Evolutionary conservation across 192 early-diverging fungal genomes (phyloP), one percentile per base, ranked within the genome.

Genomic region (Coemansia sp.): DNA sequence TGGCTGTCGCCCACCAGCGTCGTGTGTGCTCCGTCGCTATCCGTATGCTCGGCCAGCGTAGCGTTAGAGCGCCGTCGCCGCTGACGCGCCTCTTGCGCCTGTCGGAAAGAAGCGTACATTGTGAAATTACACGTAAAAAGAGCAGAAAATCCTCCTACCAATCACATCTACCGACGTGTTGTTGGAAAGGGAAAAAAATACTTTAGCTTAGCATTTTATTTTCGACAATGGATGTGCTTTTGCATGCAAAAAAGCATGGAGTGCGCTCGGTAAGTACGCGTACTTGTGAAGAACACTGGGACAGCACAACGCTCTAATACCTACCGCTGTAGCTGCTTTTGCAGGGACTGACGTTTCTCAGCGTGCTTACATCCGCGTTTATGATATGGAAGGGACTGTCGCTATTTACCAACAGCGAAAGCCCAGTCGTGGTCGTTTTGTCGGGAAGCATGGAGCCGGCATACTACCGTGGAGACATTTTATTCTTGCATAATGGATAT

Each of bases 391-490:
- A 98, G 71, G 90, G 87, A 0, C 79, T 94, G 58, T 80, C 87
- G 10, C 76, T 98, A 52, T 80, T 82, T 36, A 89, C 87, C 38
- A 96, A 97, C 77, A 89, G 81, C 55, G 94, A 99, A 66, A 92
- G 90, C 52, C 96, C 94, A 4, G 90, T 99, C 42, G 96, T 99
- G 6, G 96, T 99, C 0, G 96, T 99, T 6, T 75, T 99, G 42
- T 92, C 90, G 74, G 96, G 88, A 51, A 91, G 88, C 72, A 99
- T 99, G 96, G 92, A 95, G 64, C 94, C 96, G 23, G 96, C 94
- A 20, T 96, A 97, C 69, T 79, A 87, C 55, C 80, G 92, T 61
- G 96, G 96, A 18, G 96, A 98, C 66, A 83, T 98, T 39, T 77
- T 99, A 34, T 91, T 96, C 49, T 76, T 99, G 32, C 76, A 84